A percentile compares a stretch with the other conserved stretches of the same genome.
phyloP scores from a whole-genome alignment of 352 stramenopile genomes.

The Pythium chondricola region DNA sequence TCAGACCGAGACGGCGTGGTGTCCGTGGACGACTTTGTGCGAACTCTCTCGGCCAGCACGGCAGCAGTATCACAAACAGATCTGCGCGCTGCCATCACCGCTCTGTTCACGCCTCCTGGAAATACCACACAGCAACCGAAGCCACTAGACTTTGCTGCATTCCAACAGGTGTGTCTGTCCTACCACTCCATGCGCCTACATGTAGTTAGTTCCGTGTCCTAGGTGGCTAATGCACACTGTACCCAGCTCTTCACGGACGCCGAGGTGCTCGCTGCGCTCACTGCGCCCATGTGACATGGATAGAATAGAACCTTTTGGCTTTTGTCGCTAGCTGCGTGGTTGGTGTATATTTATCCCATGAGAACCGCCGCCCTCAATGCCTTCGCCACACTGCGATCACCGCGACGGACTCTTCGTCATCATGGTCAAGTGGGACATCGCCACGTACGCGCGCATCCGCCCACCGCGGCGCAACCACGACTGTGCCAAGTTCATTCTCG shows the following conservation, averaged over 20 bases:
- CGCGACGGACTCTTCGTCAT: too few species aligned
- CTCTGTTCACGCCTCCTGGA: conserved; percentile 10
- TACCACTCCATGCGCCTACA: too few species aligned
- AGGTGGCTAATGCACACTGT: too few species aligned
- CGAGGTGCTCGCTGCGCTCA: conserved; percentile 14
- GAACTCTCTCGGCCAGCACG: conserved; percentile 11
- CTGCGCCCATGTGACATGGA: conserved; percentile 9
- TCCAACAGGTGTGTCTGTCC: conserved; percentile 10
- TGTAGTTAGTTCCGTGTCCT: too few species aligned
- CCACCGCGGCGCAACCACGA: conserved; percentile 48
- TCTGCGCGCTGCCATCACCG: not conserved
- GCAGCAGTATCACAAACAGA: conserved; percentile 4
- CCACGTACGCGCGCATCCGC: conserved; percentile 63
- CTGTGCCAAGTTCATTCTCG: conserved; percentile 54
- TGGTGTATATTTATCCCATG: not conserved
- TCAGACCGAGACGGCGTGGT: conserved; percentile 22
- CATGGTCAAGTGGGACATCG: conserved; percentile 77
- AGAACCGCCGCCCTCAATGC: too few species aligned
- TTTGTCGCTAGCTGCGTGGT: not conserved
- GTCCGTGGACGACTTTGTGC: conserved; percentile 27
- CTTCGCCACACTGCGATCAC: too few species aligned
- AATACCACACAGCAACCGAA: not conserved
- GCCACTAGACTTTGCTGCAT: not conserved
- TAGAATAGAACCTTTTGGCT: not conserved
- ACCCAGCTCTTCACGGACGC: conserved; percentile 17